phyloP scores from a whole-genome alignment of 2,329 filamentous ascomycete species.

The Claviceps capensis region DNA sequence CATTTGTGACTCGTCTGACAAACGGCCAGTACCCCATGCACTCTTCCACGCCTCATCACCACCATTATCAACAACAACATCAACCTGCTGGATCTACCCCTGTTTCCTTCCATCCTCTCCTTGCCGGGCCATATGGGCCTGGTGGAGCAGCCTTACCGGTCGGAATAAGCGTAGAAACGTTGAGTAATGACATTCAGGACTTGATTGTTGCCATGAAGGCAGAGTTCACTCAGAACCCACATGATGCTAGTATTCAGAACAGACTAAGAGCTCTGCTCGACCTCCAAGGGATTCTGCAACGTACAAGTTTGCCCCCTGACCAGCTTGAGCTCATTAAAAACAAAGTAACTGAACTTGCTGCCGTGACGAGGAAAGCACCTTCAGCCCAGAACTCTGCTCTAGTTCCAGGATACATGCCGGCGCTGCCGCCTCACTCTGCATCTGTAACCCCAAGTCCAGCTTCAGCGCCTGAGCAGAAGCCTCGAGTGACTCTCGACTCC shows the following conservation, averaged over 20 bases:
- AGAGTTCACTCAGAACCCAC: constrained; percentile 62
- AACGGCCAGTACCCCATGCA: constrained; percentile 21
- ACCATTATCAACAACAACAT: constrained; percentile 19
- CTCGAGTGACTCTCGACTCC: constrained; percentile 39
- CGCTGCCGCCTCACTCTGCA: constrained; percentile 16
- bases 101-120: constrained; percentile 28
- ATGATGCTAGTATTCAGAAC: constrained; percentile 62
- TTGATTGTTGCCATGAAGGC: constrained; percentile 60
- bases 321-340: constrained; percentile 75
- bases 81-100: constrained; percentile 22
- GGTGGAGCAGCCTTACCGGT: constrained; percentile 19
- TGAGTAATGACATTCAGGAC: constrained; percentile 72
- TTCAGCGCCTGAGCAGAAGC: constrained; percentile 18
- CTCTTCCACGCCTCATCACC: constrained; percentile 17
- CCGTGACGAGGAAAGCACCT: constrained; percentile 44
- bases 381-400: constrained; percentile 27
- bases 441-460: constrained; percentile 20
- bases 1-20: not conserved
- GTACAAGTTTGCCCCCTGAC: constrained; percentile 62
- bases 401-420: constrained; percentile 23
- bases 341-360: constrained; percentile 64
- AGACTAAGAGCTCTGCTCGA: constrained; percentile 76
- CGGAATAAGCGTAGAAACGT: constrained; percentile 52
- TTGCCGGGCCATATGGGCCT: constrained; percentile 23
- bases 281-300: constrained; percentile 61